phyloP scores from a whole-genome alignment of 345 rosid species.

The Psidium friedrichsthalianum region DNA sequence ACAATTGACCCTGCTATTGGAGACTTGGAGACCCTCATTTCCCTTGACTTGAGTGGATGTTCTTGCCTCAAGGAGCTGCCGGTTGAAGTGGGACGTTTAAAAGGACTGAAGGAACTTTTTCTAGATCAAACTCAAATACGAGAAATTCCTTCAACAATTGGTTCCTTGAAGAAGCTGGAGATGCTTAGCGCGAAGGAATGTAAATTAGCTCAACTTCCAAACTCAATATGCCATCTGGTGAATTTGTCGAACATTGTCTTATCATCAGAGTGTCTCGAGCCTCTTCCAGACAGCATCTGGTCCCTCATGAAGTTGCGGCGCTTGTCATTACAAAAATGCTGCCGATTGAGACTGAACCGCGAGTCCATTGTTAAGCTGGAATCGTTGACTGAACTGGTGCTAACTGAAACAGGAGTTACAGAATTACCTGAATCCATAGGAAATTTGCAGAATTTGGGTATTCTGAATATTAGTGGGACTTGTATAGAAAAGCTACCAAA shows the following conservation, averaged over 20 bases:
- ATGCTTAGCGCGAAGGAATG: not conserved
- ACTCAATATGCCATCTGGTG: not conserved
- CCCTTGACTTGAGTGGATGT: not conserved
- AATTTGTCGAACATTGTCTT: not conserved
- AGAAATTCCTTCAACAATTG: not conserved
- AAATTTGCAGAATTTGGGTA: not conserved
- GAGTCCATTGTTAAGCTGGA: not conserved
- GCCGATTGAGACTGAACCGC: not conserved
- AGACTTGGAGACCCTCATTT: not conserved
- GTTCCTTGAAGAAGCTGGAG: not conserved
- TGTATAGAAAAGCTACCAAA: accelerated
- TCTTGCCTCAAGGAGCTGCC: not conserved
- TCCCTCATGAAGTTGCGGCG: not conserved
- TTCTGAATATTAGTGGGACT: not conserved
- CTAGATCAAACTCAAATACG: not conserved
- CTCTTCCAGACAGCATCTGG: not conserved
- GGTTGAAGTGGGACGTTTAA: not conserved
- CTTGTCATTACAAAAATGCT: not conserved
- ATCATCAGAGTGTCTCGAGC: not conserved
- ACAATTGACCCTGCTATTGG: not conserved
- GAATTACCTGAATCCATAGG: not conserved
- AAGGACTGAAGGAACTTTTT: not conserved
- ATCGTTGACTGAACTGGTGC: not conserved
- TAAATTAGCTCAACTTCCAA: not conserved
- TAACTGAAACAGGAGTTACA: accelerated